phyloP scores from a whole-genome alignment of 345 rosid species.

The Diplotaxis tenuifolia region DNA sequence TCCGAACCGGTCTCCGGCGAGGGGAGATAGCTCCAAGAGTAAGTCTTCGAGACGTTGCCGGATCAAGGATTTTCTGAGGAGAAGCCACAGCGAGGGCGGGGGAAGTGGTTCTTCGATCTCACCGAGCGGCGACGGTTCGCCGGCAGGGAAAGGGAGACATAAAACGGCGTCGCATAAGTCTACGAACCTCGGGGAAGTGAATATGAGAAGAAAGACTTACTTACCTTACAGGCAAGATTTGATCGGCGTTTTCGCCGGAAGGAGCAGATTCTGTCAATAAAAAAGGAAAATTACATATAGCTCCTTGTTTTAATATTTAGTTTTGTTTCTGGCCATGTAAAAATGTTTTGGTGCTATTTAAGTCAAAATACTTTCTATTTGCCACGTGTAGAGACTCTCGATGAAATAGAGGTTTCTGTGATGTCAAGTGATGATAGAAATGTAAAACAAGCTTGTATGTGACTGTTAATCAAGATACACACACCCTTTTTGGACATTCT shows the following conservation, averaged over 20 bases:
- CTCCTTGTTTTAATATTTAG: too few relatives aligned
- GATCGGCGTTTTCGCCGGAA: constrained; percentile 36
- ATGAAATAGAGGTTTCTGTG: not conserved
- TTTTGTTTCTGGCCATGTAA: constrained; percentile 7
- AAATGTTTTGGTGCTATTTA: not conserved
- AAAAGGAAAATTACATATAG: too few relatives aligned
- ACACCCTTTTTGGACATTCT: not conserved
- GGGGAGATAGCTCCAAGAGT: constrained; percentile 10
- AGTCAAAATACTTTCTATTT: not conserved
- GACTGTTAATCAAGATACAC: not conserved
- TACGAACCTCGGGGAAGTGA: not conserved
- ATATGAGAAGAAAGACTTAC: constrained; percentile 30
- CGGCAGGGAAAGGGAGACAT: not conserved
- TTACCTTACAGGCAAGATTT: constrained; percentile 38
- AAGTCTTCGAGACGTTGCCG: constrained; percentile 18
- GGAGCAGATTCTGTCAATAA: constrained; percentile 23
- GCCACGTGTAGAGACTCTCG: constrained; percentile 8
- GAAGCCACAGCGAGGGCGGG: constrained; percentile 37
- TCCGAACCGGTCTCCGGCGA: constrained; percentile 24
- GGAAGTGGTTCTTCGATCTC: too few relatives aligned
- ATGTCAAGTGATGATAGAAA: too few relatives aligned
- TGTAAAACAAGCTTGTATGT: too few relatives aligned
- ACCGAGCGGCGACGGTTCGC: not conserved
- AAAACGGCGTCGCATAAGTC: constrained; percentile 11
- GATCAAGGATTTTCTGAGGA: constrained; percentile 21